Percentiles rank a stretch among this genome's conserved stretches.
Conservation (phyloP, 1,139 yeast species). For the Zhuliangozyma parablackwelliae region DNA sequence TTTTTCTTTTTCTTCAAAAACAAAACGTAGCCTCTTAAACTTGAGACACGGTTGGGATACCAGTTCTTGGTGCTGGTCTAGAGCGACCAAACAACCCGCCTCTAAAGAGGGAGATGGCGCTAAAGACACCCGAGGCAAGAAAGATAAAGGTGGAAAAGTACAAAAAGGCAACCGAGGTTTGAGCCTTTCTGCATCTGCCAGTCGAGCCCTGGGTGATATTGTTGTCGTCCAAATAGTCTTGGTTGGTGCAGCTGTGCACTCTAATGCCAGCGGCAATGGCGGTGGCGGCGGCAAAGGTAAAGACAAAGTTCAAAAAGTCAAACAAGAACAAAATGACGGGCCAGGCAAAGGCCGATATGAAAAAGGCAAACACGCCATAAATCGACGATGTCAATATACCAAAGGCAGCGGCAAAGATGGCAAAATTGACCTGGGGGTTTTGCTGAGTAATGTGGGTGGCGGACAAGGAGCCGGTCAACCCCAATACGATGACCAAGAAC, state of each 20-base stretch:
- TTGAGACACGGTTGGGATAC: conserved; percentile 86
- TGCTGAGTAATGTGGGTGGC: conserved; percentile 52
- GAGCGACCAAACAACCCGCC: conserved; percentile 74
- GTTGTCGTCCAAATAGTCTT: conserved; percentile 58
- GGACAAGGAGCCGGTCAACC: conserved; percentile 81
- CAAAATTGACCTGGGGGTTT: conserved; percentile 86
- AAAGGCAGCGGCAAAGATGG: conserved; percentile 81
- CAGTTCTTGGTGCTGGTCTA: conserved; percentile 57
- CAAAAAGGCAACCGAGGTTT: conserved; percentile 86
- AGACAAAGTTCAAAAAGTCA: conserved; percentile 85
- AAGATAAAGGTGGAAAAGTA: conserved; percentile 80
- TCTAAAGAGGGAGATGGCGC: conserved; percentile 51
- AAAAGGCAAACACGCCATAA: conserved; percentile 76
- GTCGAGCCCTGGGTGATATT: conserved; percentile 67
- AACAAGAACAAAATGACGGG: conserved; percentile 69
- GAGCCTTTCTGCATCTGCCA: conserved; percentile 92
- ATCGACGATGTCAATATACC: conserved; percentile 75
- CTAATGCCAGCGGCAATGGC: conserved; percentile 89
- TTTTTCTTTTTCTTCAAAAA: not conserved
- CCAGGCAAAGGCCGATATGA: conserved; percentile 78
- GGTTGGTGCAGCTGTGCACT: conserved; percentile 79
- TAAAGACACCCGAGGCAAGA: conserved; percentile 62
- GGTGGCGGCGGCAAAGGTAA: conserved; percentile 91
- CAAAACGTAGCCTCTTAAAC: conserved; percentile 51
- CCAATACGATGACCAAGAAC: conserved; percentile 73